phyloP scores from a whole-genome alignment of 257 asterid genomes.

The Forsythia viridissima region DNA sequence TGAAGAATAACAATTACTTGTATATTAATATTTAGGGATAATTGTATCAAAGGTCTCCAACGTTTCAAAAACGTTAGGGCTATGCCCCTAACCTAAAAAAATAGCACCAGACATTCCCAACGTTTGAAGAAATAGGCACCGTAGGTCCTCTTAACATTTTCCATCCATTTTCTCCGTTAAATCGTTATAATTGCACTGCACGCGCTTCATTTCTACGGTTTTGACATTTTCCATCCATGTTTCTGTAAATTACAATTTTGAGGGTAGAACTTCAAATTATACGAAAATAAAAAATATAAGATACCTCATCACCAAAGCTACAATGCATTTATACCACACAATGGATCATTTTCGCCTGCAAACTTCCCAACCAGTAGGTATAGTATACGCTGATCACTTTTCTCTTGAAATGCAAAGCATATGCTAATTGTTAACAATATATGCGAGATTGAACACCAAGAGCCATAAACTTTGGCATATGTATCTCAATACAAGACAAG shows the following conservation, averaged over 20 bases:
- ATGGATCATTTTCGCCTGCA: conserved; percentile 23
- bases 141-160: too few relatives aligned
- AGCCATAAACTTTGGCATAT: background rate
- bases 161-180: too few relatives aligned
- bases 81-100: too few relatives aligned
- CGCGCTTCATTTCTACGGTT: too few relatives aligned
- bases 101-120: too few relatives aligned
- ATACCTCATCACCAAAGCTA: conserved; percentile 56
- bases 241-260: background rate
- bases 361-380: background rate
- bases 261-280: conserved; percentile 18
- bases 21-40: too few relatives aligned
- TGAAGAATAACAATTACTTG: too few relatives aligned
- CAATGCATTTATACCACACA: conserved; percentile 36
- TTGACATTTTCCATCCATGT: too few relatives aligned
- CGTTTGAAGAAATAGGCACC: too few relatives aligned
- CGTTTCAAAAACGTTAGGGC: too few relatives aligned
- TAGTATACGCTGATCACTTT: conserved; percentile 11
- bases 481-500: background rate
- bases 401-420: conserved; percentile 28
- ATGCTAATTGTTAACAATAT: background rate
- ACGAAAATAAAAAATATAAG: background rate
- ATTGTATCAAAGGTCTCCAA: too few relatives aligned
- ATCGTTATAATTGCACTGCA: too few relatives aligned
- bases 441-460: background rate